Evolutionary conservation across 352 stramenopile genomes (phyloP).

Genomic region (Phytophthora brassicae): DNA sequence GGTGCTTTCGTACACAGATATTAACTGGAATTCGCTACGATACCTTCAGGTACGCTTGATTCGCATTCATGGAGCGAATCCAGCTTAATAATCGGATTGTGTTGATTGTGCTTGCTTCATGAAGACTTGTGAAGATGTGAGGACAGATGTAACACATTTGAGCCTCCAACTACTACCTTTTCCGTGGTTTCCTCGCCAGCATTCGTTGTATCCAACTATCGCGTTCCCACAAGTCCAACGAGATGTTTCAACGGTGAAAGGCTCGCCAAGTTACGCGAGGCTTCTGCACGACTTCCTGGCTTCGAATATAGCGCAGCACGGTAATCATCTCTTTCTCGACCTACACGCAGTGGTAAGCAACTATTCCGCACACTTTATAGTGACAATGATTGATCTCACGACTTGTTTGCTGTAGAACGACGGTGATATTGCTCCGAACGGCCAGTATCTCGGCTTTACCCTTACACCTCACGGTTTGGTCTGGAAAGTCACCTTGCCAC

Average conservation of each 20-base stretch:
- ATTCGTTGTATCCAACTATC: conserved; percentile 38
- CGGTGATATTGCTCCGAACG: conserved; percentile 37
- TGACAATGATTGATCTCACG: background rate
- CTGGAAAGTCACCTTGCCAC: conserved; percentile 42
- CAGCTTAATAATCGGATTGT: background rate
- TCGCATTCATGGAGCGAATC: too few relatives aligned
- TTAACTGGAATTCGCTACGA: conserved; percentile 82
- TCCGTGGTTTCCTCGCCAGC: conserved; percentile 70
- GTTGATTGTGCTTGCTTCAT: background rate
- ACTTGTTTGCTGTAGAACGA: conserved; percentile 39
- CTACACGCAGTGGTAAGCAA: conserved; percentile 51
- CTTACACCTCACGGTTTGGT: conserved; percentile 45
- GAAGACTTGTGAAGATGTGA: conserved; percentile 50
- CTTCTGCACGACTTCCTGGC: conserved; percentile 48
- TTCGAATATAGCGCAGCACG: conserved; percentile 32
- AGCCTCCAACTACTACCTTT: conserved; percentile 86
- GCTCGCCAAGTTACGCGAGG: conserved; percentile 38
- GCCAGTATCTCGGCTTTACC: conserved; percentile 41
- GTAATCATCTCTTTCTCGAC: conserved; percentile 48
- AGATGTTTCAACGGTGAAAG: conserved; percentile 41
- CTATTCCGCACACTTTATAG: background rate
- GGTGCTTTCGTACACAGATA: conserved; percentile 81
- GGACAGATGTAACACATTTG: conserved; percentile 63
- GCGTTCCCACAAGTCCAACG: conserved; percentile 37
- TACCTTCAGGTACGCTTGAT: conserved; percentile 56